A percentile compares a stretch with the other conserved stretches of the same genome.
phyloP scores from a whole-genome alignment of 176 grass and related monocot species.

The Coix lacrymajobi region DNA sequence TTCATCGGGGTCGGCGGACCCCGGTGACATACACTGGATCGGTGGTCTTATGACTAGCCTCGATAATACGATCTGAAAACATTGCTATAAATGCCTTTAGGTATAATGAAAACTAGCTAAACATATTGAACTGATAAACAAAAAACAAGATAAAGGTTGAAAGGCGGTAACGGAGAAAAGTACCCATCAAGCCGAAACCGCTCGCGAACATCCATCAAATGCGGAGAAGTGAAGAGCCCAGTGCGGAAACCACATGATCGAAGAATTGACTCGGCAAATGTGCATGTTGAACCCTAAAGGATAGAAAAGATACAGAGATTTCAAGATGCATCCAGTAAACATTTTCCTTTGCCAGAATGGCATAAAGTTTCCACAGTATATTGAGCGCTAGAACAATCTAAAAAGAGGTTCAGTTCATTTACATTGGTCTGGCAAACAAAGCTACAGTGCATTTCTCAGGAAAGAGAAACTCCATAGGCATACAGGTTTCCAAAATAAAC shows the following conservation, averaged over 20 bases:
- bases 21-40: too few species aligned
- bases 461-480: neutral
- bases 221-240: constrained; percentile 84
- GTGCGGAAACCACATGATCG: constrained; percentile 79
- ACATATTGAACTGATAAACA: neutral
- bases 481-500: constrained; percentile 8
- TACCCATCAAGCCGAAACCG: constrained; percentile 87
- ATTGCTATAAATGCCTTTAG: neutral
- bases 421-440: constrained; percentile 3
- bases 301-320: neutral
- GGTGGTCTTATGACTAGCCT: too few species aligned
- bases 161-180: neutral
- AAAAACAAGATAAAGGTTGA: constrained; percentile 7
- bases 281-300: constrained; percentile 75
- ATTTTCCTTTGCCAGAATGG: neutral
- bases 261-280: constrained; percentile 83
- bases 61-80: too few species aligned
- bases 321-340: neutral
- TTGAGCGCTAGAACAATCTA: neutral
- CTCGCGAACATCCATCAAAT: constrained; percentile 89
- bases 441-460: neutral
- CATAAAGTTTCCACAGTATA: neutral
- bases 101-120: constrained; percentile 10
- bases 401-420: neutral
- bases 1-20: too few species aligned